Evolutionary conservation across 2,329 filamentous ascomycete genomes (phyloP).

Genomic region (Leptographium lundbergii): DNA sequence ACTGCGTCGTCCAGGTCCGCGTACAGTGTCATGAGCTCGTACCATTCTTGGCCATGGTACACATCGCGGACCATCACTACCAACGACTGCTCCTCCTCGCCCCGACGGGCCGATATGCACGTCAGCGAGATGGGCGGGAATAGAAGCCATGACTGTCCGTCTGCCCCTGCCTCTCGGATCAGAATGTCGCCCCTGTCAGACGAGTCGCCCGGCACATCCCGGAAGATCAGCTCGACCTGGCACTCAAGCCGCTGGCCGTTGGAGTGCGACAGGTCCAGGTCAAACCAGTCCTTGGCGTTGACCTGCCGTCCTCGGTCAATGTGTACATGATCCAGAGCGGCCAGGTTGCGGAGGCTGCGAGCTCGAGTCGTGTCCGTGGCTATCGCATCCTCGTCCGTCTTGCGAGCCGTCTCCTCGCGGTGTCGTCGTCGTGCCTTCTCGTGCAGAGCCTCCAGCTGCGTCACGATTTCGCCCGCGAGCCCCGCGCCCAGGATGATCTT

Average conservation of each 20-base stretch:
- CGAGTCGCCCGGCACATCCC: slow-evolving; percentile 61
- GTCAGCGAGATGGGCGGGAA: slow-evolving; percentile 75
- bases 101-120: slow-evolving; percentile 67
- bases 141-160: slow-evolving; percentile 62
- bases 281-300: slow-evolving; percentile 79
- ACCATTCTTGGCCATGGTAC: slow-evolving; percentile 58
- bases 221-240: slow-evolving; percentile 72
- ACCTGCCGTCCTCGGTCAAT: slow-evolving; percentile 75
- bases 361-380: slow-evolving; percentile 71
- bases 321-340: slow-evolving; percentile 52
- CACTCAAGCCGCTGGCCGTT: slow-evolving; percentile 84
- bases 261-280: slow-evolving; percentile 73
- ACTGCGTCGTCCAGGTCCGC: slow-evolving; percentile 67
- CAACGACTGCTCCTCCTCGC: slow-evolving; percentile 57
- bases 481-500: slow-evolving; percentile 39
- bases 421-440: slow-evolving; percentile 57
- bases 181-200: slow-evolving; percentile 71
- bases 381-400: slow-evolving; percentile 72
- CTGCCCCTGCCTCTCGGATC: slow-evolving; percentile 73
- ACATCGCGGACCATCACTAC: slow-evolving; percentile 67
- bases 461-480: slow-evolving; percentile 45
- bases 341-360: slow-evolving; percentile 67
- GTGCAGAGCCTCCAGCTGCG: slow-evolving; percentile 59
- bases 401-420: slow-evolving; percentile 55
- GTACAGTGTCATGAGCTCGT: slow-evolving; percentile 67